A percentile compares a stretch with the other conserved stretches of the same genome.
Evolutionary conservation across 2,329 filamentous ascomycete genomes (phyloP).

Genomic region (Tolypocladium paradoxum): DNA sequence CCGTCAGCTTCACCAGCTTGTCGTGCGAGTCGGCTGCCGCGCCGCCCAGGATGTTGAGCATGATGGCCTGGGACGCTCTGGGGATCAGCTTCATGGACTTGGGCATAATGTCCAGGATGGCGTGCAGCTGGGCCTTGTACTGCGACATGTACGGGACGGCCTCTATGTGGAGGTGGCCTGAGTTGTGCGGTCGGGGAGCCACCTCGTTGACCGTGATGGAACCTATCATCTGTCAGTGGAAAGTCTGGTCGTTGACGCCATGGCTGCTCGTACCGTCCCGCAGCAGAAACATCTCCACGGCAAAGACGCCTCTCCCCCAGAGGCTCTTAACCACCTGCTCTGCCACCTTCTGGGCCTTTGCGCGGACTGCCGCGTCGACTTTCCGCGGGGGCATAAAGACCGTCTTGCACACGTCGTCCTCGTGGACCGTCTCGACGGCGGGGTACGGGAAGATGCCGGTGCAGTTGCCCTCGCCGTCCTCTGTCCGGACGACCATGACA

Average conservation of each 20-base stretch:
- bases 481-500: constrained; percentile 89
- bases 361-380: constrained; percentile 48
- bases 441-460: constrained; percentile 61
- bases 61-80: constrained; percentile 45
- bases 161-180: constrained; percentile 92
- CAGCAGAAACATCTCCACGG: constrained; percentile 90
- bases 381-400: constrained; percentile 76
- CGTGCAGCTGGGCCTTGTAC: constrained; percentile 79
- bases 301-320: constrained; percentile 85
- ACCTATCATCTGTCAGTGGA: constrained; percentile 20
- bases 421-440: constrained; percentile 86
- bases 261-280: constrained; percentile 45
- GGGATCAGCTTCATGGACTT: constrained; percentile 47
- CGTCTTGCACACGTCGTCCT: constrained; percentile 90
- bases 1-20: constrained; percentile 34
- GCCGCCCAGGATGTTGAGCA: constrained; percentile 73
- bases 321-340: constrained; percentile 69
- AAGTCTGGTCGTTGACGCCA: not conserved
- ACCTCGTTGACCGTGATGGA: constrained; percentile 76
- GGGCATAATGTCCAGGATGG: constrained; percentile 62
- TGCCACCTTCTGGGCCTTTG: constrained; percentile 65
- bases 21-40: constrained; percentile 53
- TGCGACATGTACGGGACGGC: constrained; percentile 72
- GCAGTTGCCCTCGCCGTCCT: constrained; percentile 46
- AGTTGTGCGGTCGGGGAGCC: constrained; percentile 75